These are phyloP conservation scores for Metschnikowia chrysomelidarum DNA, from an alignment of 805 yeast genomes.

Conservation along the genomic window DNA sequence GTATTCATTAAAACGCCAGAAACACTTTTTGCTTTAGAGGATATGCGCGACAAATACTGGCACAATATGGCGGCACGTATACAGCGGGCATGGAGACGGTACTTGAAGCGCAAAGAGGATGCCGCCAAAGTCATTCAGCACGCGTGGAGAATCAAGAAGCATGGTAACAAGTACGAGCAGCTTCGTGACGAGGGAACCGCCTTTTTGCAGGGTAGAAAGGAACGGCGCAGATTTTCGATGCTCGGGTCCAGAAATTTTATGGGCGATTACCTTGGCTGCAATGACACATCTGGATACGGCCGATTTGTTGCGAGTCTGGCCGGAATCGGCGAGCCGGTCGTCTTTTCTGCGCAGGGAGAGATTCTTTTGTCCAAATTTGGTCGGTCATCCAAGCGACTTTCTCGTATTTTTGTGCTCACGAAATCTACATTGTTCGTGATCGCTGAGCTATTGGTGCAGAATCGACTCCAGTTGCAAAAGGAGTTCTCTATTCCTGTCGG, in stretches of 20 bases:
- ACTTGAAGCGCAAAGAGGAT: conserved; percentile 74
- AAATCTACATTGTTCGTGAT: conserved; percentile 60
- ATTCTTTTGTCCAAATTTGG: conserved; percentile 84
- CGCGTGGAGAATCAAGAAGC: conserved; percentile 75
- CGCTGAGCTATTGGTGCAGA: conserved; percentile 68
- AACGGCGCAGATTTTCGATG: conserved; percentile 85
- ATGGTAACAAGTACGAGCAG: conserved; percentile 80
- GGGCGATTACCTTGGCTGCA: conserved; percentile 94
- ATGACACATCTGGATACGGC: conserved; percentile 68
- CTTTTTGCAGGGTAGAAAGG: conserved; percentile 70
- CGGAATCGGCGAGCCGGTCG: conserved; percentile 66
- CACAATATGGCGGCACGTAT: conserved; percentile 96
- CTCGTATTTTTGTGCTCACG: conserved; percentile 72
- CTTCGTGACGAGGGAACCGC: conserved; percentile 81
- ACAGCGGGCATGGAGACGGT: conserved; percentile 95
- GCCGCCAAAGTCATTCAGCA: conserved; percentile 81
- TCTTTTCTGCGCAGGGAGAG: conserved; percentile 82
- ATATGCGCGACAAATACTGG: conserved; percentile 96
- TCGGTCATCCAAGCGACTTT: conserved; percentile 77
- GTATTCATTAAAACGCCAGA: conserved; percentile 97
- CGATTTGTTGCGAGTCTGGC: conserved; percentile 66
- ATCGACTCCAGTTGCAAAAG: conserved; percentile 49
- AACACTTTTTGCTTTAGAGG: conserved; percentile 91
- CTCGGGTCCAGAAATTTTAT: conserved; percentile 83
- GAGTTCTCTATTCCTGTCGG: conserved; percentile 65